Conservation (phyloP, 306 rosid species). For the Cicer yamashitae region DNA sequence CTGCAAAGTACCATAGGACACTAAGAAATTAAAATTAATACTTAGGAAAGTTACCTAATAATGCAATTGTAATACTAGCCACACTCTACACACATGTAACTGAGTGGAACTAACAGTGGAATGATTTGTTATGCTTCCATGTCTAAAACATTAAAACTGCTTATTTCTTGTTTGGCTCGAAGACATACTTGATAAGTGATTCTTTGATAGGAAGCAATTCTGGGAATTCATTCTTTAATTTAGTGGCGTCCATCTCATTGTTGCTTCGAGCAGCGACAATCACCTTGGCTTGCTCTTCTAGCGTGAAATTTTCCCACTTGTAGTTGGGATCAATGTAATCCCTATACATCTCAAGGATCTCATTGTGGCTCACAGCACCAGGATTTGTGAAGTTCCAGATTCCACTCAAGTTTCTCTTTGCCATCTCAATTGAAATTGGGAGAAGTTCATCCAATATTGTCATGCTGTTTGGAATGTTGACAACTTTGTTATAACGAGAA, state of each 20-base stretch:
- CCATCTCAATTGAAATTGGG: conserved; percentile 86
- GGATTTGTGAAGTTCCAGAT: conserved; percentile 92
- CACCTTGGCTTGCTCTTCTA: conserved; percentile 92
- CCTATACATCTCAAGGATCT: conserved; percentile 84
- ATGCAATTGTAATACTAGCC: conserved; percentile 32
- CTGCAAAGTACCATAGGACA: conserved; percentile 25
- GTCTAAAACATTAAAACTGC: conserved; percentile 34
- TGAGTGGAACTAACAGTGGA: conserved; percentile 32
- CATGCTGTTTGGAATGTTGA: conserved; percentile 88
- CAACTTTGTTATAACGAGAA: conserved; percentile 85
- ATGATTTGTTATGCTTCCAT: conserved; percentile 8
- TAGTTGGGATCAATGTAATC: conserved; percentile 66
- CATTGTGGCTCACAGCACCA: conserved; percentile 86
- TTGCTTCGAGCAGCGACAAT: conserved; percentile 88
- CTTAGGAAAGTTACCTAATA: conserved; percentile 23
- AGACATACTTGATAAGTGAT: conserved; percentile 70
- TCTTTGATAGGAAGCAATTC: conserved; percentile 85
- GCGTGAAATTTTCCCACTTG: conserved; percentile 72
- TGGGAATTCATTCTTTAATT: conserved; percentile 82
- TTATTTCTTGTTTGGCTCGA: conserved; percentile 71
- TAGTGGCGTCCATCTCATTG: conserved; percentile 85
- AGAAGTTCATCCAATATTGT: conserved; percentile 84
- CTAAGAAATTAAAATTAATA: conserved; percentile 27
- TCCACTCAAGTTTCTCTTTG: conserved; percentile 80
- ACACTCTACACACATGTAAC: conserved; percentile 35